Evolutionary conservation across 2,329 filamentous ascomycete species (phyloP).

Genomic region (Pyricularia sp.): DNA sequence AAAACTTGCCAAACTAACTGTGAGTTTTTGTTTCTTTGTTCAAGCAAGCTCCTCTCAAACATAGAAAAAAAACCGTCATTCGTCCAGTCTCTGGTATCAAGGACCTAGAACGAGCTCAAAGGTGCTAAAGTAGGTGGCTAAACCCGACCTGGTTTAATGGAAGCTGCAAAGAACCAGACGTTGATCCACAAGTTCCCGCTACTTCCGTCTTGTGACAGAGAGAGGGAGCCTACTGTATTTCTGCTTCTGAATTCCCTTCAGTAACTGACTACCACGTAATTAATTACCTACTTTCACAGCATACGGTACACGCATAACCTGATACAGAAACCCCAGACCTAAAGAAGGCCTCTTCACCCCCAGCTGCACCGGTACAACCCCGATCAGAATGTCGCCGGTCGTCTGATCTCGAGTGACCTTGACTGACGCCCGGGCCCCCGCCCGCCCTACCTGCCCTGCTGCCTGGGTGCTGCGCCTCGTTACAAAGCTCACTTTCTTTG

Average conservation of each 20-base stretch:
- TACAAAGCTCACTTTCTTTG: neutral
- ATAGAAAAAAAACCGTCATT: neutral
- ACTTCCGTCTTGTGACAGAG: neutral
- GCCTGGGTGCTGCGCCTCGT: conserved; percentile 1
- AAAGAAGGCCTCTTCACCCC: neutral
- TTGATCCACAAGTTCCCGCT: neutral
- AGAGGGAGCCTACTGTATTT: neutral
- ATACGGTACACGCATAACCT: neutral
- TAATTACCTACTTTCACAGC: no score
- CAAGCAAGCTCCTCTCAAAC: neutral
- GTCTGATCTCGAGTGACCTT: neutral
- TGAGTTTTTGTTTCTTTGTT: neutral
- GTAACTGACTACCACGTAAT: neutral
- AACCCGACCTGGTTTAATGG: neutral
- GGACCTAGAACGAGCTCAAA: neutral
- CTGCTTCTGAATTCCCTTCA: neutral
- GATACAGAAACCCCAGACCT: neutral
- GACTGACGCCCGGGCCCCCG: neutral
- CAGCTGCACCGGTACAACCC: neutral
- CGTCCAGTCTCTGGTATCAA: neutral
- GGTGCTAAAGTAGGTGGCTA: neutral
- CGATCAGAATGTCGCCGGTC: neutral
- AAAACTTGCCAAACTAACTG: neutral
- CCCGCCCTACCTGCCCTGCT: neutral
- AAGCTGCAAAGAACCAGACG: neutral